phyloP scores from a whole-genome alignment of 108 stramenopile genomes.

The Pseudonitzschia multistriata region DNA sequence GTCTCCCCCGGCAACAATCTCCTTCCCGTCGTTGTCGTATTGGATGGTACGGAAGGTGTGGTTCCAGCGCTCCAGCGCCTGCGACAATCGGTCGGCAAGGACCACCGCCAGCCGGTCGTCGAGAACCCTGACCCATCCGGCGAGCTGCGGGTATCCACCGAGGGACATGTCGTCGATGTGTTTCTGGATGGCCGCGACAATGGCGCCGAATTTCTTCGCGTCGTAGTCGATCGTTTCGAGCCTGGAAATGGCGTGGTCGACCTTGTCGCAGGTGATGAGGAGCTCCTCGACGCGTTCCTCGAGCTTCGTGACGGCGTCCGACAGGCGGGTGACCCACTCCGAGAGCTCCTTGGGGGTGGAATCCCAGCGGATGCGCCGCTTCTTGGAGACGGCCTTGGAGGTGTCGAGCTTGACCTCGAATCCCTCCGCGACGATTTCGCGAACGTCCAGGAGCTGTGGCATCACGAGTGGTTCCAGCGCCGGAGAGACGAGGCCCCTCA shows the following conservation, averaged over 20 bases:
- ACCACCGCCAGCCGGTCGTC: conserved; percentile 64
- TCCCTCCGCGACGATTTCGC: conserved; percentile 68
- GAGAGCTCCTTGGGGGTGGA: conserved; percentile 58
- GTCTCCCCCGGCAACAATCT: not conserved
- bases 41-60: conserved; percentile 35
- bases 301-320: conserved; percentile 80
- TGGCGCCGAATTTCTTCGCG: conserved; percentile 44
- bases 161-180: conserved; percentile 88
- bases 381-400: conserved; percentile 59
- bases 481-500: conserved; percentile 60
- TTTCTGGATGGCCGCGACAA: conserved; percentile 84
- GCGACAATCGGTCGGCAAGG: conserved; percentile 60
- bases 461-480: conserved; percentile 79
- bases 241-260: conserved; percentile 52
- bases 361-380: conserved; percentile 81
- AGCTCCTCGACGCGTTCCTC: conserved; percentile 85
- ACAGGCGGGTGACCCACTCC: conserved; percentile 82
- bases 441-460: conserved; percentile 73
- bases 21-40: conserved; percentile 19
- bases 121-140: conserved; percentile 68
- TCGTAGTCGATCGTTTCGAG: conserved; percentile 67
- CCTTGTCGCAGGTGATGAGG: conserved; percentile 64
- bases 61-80: conserved; percentile 70
- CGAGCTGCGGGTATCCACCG: conserved; percentile 74
- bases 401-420: conserved; percentile 75